A percentile compares a stretch with the other conserved stretches of the same genome.
Conservation (phyloP, 768 basidiomycete species). For the Amanita phalloides region DNA sequence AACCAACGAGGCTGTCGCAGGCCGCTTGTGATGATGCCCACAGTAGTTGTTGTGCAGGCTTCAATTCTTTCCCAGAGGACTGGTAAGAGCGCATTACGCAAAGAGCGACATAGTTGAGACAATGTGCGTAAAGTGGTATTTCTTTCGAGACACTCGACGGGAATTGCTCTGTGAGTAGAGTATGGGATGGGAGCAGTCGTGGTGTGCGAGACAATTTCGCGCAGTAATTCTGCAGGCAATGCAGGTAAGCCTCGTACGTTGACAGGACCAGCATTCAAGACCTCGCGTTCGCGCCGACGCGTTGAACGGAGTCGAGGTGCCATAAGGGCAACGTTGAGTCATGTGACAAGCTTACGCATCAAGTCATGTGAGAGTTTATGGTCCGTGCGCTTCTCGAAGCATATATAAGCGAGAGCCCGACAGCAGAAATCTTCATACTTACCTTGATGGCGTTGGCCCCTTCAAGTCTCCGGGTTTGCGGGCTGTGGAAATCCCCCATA, state of each 20-base stretch:
- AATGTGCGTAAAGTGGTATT: conserved; percentile 7
- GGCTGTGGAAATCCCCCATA: conserved; percentile 34
- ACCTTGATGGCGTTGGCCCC: conserved; percentile 37
- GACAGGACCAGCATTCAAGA: not conserved
- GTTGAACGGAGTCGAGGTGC: not conserved
- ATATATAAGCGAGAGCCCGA: conserved; percentile 15
- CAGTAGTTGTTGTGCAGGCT: conserved; percentile 8
- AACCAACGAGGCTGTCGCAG: not conserved
- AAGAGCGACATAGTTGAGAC: conserved; percentile 12
- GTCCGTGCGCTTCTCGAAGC: conserved; percentile 8
- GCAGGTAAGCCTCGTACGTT: conserved; percentile 13
- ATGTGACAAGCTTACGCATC: no score
- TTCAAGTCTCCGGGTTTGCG: conserved; percentile 32
- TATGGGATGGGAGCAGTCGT: conserved; percentile 11
- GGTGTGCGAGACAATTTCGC: conserved; percentile 14
- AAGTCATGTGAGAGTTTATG: not conserved
- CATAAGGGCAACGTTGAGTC: not conserved
- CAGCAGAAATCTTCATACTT: conserved; percentile 22
- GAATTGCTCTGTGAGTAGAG: not conserved
- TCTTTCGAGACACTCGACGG: conserved; percentile 4
- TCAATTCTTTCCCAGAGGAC: conserved; percentile 12
- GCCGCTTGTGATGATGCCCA: not conserved
- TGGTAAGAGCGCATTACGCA: conserved; percentile 11
- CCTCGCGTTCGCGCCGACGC: not conserved
- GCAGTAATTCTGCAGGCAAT: conserved; percentile 15